Evolutionary conservation across 176 grass and related monocot species (phyloP), one percentile per base, ranked within the genome.

Genomic region (Musa itinerans): DNA sequence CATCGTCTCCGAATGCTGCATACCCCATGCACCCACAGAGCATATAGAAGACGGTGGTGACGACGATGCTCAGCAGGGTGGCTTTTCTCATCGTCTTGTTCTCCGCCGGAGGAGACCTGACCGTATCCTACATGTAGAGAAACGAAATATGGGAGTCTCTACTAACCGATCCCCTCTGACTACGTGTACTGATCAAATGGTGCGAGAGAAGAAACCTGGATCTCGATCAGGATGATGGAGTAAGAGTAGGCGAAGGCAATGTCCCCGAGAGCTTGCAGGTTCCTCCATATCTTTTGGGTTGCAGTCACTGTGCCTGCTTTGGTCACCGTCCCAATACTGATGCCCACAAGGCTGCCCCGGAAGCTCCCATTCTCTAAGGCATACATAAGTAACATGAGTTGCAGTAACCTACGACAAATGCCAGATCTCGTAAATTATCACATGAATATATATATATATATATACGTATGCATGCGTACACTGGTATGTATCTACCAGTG

Each of bases 201-300:
- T 19, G 23, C 14, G 16, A 27, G 24, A 3, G 20, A 66, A 21
- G 27, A 55, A 79, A 83, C 85, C 81, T 86, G 88, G 64, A 90
- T 86, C 68, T 90, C 88, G 25, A 90, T 90, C 15, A 90, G 84
- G 64, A 90, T 86, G 7, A 90, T 77, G 34, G 88, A 90, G 74
- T 81, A 86, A 19, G 88, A 86, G 78, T 90, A 90, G 22, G 88
- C 88, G 65, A 90, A 90, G 27, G 84, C 88, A 81, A 90, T 90
- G 63, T 90, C 81, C 11, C 88, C 88, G 11, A 90, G 78, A 24
- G 84, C 87, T 58, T 85, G 78, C 13, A 89, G 73, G 50, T 81
- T 86, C 21, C 87, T 76, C 87, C 87, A 89, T 14, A 89, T 22
- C 73, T 86, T 89, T 73, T 89, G 61, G 52, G 21, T 81, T 13